A percentile compares a stretch with the other conserved stretches of the same genome.
These are phyloP conservation scores for Fusarium sp. DNA, from an alignment of 2,329 filamentous ascomycete genomes.

Conservation along the genomic window DNA sequence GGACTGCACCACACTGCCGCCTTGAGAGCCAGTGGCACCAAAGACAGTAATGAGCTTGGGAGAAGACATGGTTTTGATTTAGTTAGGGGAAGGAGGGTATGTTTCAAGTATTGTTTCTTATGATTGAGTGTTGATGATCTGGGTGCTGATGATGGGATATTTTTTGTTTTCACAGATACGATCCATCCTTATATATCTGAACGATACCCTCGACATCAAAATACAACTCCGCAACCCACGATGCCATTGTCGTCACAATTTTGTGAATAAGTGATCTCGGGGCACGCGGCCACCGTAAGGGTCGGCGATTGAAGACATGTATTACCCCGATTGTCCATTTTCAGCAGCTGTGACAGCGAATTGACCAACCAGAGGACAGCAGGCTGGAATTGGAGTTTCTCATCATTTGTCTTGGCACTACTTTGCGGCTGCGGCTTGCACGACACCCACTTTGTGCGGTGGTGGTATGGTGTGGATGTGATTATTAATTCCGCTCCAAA, in stretches of 20 bases:
- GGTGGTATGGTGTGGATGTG: conserved; percentile 8
- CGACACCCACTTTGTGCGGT: conserved; percentile 5
- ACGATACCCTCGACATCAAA: neutral
- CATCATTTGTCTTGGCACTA: conserved; percentile 23
- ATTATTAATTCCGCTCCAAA: conserved; percentile 43
- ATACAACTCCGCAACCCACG: conserved; percentile 21
- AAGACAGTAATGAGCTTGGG: conserved; percentile 49
- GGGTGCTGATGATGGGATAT: conserved; percentile 15
- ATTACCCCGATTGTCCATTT: conserved; percentile 32
- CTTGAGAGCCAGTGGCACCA: conserved; percentile 49
- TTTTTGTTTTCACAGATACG: neutral
- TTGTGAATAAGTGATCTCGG: conserved; percentile 24
- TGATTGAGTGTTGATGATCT: conserved; percentile 1
- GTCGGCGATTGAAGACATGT: conserved; percentile 12
- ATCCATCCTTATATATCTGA: conserved; percentile 29
- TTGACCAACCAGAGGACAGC: conserved; percentile 14
- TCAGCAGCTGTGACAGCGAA: neutral
- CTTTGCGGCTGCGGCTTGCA: conserved; percentile 33
- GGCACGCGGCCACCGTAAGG: conserved; percentile 12
- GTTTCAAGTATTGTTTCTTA: conserved; percentile 4
- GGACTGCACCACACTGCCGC: conserved; percentile 48
- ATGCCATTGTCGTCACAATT: neutral
- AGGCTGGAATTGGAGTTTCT: conserved; percentile 25
- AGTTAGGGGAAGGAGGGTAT: neutral
- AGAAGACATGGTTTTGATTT: conserved; percentile 38